Base-by-base conservation (phyloP, 129 eudicot species). In the Scalesia atractyloides region DNA sequence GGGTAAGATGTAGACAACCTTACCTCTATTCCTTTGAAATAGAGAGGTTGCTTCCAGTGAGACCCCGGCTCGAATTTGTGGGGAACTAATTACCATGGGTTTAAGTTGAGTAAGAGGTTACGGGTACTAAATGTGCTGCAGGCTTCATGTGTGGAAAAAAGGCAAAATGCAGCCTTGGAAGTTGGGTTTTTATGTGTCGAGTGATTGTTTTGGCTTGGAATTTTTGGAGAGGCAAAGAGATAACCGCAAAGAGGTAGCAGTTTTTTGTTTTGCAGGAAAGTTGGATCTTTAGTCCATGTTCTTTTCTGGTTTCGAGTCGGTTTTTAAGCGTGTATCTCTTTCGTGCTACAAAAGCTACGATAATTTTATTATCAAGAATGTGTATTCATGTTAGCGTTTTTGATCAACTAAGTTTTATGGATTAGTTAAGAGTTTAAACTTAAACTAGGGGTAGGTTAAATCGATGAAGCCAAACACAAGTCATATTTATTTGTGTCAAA, bases 91-190 rank as follows among this genome's bases (percentile, higher is more conserved):
- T n/a, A 19, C 33, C 33, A 56, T 56, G 61, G 34, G 30, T 53
- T 56, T 19, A 18, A 56, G 11, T 19, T 56, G 14, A 24, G 30
- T 24, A 24, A 24, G 15, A 18, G 61, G 4, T 8, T 56, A 22
- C 33, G 33, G 61, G 56, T 50, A 20, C 39, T 22, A 58, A 5
- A 58, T 24, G 64, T 22, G 37, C 64, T 58, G 64, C 64, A 58
- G 64, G 39, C 24, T 58, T 58, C 20, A 9, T 56, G 64, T 54
- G 30, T 10, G 12, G 13, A 54, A 4, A 57, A 57, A 24, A 58
- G 16, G 16, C 12, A 37, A 57, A 22, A 57, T 57, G 63, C 63
- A 57, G 63, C 64, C 64, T 58, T 36, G 11, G 64, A 58, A 24
- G 64, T 58, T 58, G 24, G 26, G 19, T 12, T 58, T 24, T 58